phyloP scores from a whole-genome alignment of 2,329 filamentous ascomycete species.

The Sclerotinia spermophila region DNA sequence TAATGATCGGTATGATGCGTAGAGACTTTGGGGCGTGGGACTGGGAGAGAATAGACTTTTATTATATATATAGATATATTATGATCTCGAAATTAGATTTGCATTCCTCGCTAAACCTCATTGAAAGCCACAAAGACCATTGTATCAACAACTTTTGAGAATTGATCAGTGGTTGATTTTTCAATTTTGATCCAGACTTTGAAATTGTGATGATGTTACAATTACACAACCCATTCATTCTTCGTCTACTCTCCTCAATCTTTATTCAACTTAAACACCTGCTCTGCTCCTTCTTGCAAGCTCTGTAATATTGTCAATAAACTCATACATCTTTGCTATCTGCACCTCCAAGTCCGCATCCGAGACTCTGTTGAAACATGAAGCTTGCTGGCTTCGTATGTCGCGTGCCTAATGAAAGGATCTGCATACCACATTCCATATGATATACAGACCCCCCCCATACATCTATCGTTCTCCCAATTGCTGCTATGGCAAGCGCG shows the following conservation, averaged over 20 bases:
- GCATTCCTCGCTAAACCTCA: neutral
- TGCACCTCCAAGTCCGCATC: neutral
- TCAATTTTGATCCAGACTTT: neutral
- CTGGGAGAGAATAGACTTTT: neutral
- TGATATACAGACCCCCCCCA: neutral
- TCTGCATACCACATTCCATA: neutral
- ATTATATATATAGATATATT: neutral
- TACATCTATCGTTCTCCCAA: neutral
- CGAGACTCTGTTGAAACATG: neutral
- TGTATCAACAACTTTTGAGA: neutral
- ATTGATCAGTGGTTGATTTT: neutral
- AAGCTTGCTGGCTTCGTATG: neutral
- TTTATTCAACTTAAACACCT: no score
- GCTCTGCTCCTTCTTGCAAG: no score
- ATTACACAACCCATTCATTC: neutral
- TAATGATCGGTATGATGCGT: constrained; percentile 8
- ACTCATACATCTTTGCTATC: neutral
- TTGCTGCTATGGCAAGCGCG: neutral
- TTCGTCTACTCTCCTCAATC: neutral
- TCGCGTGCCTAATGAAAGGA: neutral
- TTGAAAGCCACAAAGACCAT: neutral
- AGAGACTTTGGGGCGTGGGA: neutral
- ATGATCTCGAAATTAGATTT: neutral
- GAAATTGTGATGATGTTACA: neutral
- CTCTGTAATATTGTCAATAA: no score